Percentiles rank a stretch among this genome's conserved stretches.
These are phyloP conservation scores for Nicotiana attenuata DNA, from an alignment of 257 asterid genomes.

Conservation along the genomic window DNA sequence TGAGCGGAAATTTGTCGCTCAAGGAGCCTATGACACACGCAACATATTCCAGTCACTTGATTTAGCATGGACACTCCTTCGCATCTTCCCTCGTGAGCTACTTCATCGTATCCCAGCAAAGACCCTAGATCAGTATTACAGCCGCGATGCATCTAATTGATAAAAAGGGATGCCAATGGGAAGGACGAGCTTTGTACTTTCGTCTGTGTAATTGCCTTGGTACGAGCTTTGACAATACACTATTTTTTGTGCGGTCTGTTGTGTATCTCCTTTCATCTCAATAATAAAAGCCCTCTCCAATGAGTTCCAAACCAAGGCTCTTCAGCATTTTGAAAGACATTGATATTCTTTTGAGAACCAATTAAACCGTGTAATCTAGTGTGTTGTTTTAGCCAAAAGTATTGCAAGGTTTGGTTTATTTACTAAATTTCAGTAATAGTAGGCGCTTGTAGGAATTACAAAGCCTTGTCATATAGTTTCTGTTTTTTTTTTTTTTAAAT, in stretches of 20 bases:
- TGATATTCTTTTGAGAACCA: slow-evolving; percentile 30
- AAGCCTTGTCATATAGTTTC: background rate
- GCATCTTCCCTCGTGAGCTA: slow-evolving; percentile 96
- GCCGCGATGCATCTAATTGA: slow-evolving; percentile 76
- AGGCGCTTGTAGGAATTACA: slow-evolving; percentile 1
- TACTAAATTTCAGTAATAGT: slow-evolving; percentile 14
- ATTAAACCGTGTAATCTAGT: slow-evolving; percentile 18
- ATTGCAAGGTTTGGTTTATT: background rate
- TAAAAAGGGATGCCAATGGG: no score
- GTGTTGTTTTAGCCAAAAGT: background rate
- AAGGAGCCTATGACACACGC: slow-evolving; percentile 54
- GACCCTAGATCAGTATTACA: slow-evolving; percentile 87
- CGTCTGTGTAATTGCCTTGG: slow-evolving; percentile 25
- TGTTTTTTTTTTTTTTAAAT: background rate
- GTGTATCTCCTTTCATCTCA: slow-evolving; percentile 17
- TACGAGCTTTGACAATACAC: slow-evolving; percentile 9
- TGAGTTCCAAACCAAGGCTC: slow-evolving; percentile 29
- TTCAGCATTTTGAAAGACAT: slow-evolving; percentile 24
- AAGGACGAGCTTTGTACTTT: slow-evolving; percentile 21
- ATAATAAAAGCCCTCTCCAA: slow-evolving; percentile 47
- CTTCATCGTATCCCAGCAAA: slow-evolving; percentile 98
- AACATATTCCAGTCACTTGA: slow-evolving; percentile 82
- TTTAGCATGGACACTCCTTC: slow-evolving; percentile 95
- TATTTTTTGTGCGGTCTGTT: background rate
- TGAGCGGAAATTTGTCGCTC: slow-evolving; percentile 50